These are phyloP conservation scores for Salix dunnii DNA, from an alignment of 345 rosid species.

Conservation along the genomic window DNA sequence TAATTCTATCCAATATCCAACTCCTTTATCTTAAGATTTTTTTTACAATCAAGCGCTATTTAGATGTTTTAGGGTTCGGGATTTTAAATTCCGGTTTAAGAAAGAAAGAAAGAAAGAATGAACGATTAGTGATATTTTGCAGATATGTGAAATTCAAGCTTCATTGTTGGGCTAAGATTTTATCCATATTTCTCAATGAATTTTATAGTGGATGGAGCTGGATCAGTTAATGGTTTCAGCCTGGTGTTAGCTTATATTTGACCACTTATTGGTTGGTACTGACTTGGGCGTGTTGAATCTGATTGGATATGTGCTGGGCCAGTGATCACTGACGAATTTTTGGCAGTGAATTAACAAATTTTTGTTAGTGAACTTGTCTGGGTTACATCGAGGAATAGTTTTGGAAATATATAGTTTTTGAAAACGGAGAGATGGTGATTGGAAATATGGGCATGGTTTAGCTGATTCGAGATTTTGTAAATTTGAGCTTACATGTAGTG, in stretches of 20 bases:
- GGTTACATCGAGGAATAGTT: neutral
- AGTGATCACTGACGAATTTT: neutral
- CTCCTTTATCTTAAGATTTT: neutral
- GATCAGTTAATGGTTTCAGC: conserved; percentile 10
- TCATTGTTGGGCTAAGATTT: neutral
- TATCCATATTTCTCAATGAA: neutral
- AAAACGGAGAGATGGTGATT: neutral
- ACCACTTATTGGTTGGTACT: neutral
- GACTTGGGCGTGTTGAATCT: neutral
- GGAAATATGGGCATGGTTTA: neutral
- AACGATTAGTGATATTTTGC: conserved; percentile 1
- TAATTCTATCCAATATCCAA: neutral
- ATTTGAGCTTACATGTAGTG: conserved; percentile 1
- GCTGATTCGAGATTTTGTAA: neutral
- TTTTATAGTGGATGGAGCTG: conserved; percentile 6
- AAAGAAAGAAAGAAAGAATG: neutral
- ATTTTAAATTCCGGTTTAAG: neutral
- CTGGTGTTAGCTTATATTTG: neutral
- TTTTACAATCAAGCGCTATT: neutral
- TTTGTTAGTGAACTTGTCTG: neutral
- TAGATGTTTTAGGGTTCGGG: neutral
- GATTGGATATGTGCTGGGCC: neutral
- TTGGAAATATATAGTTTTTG: neutral
- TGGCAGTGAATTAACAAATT: neutral
- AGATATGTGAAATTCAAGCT: neutral